phyloP scores from a whole-genome alignment of 768 basidiomycete genomes.

The Agaricus bisporus region DNA sequence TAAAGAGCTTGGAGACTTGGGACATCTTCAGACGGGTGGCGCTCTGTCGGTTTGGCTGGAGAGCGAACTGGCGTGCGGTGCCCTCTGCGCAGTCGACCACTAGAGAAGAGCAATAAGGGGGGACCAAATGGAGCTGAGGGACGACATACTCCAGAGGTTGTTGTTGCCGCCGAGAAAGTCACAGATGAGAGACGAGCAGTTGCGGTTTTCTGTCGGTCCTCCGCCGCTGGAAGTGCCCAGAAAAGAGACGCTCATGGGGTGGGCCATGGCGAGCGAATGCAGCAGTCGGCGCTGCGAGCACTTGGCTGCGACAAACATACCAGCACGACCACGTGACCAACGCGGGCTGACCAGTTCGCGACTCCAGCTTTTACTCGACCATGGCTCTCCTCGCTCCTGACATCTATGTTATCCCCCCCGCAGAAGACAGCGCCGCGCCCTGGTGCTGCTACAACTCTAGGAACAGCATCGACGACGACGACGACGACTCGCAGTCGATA shows the following conservation, averaged over 20 bases:
- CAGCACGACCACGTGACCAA: constrained; percentile 25
- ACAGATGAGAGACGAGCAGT: constrained; percentile 69
- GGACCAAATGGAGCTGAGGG: constrained; percentile 2
- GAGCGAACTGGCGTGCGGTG: constrained; percentile 60
- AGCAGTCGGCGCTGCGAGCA: neutral
- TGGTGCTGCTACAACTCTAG: constrained; percentile 56
- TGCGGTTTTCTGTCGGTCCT: constrained; percentile 66
- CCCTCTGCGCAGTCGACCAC: constrained; percentile 87
- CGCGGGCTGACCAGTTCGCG: constrained; percentile 17
- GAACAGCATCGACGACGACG: constrained; percentile 15
- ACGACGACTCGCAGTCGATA: constrained; percentile 9
- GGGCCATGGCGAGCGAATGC: constrained; percentile 19
- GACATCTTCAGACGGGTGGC: constrained; percentile 31
- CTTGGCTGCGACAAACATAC: neutral
- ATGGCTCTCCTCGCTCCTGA: constrained; percentile 26
- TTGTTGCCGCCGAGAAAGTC: constrained; percentile 47
- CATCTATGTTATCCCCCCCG: constrained; percentile 53
- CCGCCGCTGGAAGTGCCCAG: constrained; percentile 75
- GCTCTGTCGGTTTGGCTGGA: constrained; percentile 34
- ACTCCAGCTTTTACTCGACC: constrained; percentile 4
- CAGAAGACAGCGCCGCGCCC: constrained; percentile 47
- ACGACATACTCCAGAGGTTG: constrained; percentile 59
- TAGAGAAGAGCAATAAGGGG: constrained; percentile 22
- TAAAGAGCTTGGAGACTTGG: constrained; percentile 63
- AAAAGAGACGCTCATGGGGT: constrained; percentile 53